Evolutionary conservation across 2,329 filamentous ascomycete species (phyloP).

Genomic region (Ophiocordyceps australis): DNA sequence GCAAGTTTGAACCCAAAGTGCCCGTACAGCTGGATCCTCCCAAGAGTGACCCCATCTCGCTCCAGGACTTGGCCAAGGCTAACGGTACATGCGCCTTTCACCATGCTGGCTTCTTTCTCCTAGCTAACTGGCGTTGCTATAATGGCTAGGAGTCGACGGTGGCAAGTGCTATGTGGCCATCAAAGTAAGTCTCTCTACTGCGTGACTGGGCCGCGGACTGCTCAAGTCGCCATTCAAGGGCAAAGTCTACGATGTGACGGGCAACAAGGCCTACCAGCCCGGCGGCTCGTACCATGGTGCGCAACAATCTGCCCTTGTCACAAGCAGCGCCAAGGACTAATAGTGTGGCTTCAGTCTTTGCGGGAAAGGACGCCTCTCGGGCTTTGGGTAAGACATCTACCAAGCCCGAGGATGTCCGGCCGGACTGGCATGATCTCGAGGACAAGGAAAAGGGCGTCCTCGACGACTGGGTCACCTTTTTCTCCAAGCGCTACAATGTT

Average conservation of each 20-base stretch:
- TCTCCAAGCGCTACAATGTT: conserved; percentile 91
- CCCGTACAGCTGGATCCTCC: conserved; percentile 64
- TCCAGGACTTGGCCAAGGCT: conserved; percentile 61
- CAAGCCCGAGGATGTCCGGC: conserved; percentile 62
- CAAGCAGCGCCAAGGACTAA: conserved; percentile 1
- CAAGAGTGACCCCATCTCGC: conserved; percentile 72
- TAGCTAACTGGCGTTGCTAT: too few species aligned
- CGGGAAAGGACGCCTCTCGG: conserved; percentile 88
- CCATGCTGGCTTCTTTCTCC: too few species aligned
- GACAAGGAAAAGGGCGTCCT: conserved; percentile 76
- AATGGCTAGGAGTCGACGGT: conserved; percentile 39
- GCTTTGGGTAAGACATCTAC: conserved; percentile 76
- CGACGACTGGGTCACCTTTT: conserved; percentile 90
- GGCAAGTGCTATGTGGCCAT: conserved; percentile 51
- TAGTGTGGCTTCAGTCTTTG: conserved; percentile 76
- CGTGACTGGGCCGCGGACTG: neutral
- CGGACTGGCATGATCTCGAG: conserved; percentile 68
- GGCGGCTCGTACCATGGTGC: conserved; percentile 74
- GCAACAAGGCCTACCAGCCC: conserved; percentile 71
- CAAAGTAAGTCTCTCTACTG: conserved; percentile 29
- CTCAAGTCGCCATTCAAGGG: conserved; percentile 37
- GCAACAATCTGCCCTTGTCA: conserved; percentile 8
- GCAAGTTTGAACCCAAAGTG: conserved; percentile 62
- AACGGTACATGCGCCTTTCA: too few species aligned
- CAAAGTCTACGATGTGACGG: conserved; percentile 83